Percentiles rank a stretch among this genome's conserved stretches.
These are phyloP conservation scores for Rhodotorula graminis DNA, from an alignment of 768 basidiomycete genomes.

Conservation along the genomic window DNA sequence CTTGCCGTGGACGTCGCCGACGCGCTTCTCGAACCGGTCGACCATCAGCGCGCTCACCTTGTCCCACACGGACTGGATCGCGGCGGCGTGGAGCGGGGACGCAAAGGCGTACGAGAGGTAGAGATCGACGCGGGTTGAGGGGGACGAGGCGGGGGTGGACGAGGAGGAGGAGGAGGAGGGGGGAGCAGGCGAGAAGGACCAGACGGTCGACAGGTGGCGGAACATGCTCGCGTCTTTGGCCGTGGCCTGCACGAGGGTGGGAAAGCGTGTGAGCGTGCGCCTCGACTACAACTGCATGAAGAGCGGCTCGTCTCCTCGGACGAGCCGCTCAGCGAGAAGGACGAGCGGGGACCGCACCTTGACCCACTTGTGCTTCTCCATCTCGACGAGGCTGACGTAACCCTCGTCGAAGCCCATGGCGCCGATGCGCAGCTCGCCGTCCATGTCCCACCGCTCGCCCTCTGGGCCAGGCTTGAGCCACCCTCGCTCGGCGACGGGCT, in stretches of 20 bases:
- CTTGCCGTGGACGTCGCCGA: slow-evolving; percentile 20
- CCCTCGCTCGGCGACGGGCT: background rate
- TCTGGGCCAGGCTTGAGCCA: slow-evolving; percentile 39
- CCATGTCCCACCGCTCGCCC: slow-evolving; percentile 49
- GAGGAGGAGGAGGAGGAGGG: slow-evolving; percentile 47
- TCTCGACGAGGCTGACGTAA: slow-evolving; percentile 79
- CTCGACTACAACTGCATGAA: too few species aligned
- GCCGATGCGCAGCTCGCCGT: slow-evolving; percentile 81
- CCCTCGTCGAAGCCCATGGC: slow-evolving; percentile 82
- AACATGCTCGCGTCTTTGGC: slow-evolving; percentile 70
- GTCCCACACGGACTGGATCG: slow-evolving; percentile 80
- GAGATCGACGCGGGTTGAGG: slow-evolving; percentile 71
- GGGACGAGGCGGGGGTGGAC: slow-evolving; percentile 46
- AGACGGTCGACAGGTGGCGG: slow-evolving; percentile 64
- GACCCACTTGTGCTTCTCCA: slow-evolving; percentile 70
- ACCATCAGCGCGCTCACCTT: slow-evolving; percentile 85
- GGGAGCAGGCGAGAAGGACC: slow-evolving; percentile 64
- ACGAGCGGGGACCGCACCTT: slow-evolving; percentile 54
- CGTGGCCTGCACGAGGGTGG: slow-evolving; percentile 55
- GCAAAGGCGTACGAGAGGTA: slow-evolving; percentile 81
- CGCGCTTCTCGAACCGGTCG: slow-evolving; percentile 67
- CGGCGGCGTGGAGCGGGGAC: slow-evolving; percentile 74
- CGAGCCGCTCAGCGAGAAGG: background rate
- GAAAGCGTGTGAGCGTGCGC: too few species aligned
- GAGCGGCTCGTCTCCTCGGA: too few species aligned